phyloP scores from a whole-genome alignment of 1,284 basidiomycete genomes.

The Inonotus obliquus region DNA sequence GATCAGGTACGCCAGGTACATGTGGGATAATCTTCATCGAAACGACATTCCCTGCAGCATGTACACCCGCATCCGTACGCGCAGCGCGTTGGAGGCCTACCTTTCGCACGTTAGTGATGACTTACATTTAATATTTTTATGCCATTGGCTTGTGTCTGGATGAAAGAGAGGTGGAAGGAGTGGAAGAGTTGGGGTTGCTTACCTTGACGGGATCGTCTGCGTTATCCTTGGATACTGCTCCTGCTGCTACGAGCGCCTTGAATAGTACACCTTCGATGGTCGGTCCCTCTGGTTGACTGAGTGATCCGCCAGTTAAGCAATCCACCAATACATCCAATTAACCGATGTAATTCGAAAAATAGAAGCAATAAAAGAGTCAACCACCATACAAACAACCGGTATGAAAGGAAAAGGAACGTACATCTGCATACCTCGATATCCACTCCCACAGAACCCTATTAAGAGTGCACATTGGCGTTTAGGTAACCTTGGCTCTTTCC shows the following conservation, averaged over 20 bases:
- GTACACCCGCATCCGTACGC: conserved; percentile 95
- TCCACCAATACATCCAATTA: not conserved
- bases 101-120: conserved; percentile 33
- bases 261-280: conserved; percentile 95
- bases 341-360: not conserved
- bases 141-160: no score
- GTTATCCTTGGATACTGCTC: conserved; percentile 91
- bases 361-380: conserved; percentile 1
- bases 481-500: conserved; percentile 50
- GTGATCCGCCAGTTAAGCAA: not conserved
- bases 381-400: not conserved
- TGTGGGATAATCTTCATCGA: conserved; percentile 86
- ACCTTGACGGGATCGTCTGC: conserved; percentile 89
- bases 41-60: conserved; percentile 93
- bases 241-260: conserved; percentile 81
- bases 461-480: conserved; percentile 72
- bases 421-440: conserved; percentile 96
- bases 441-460: conserved; percentile 76
- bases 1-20: conserved; percentile 66
- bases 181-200: conserved; percentile 13
- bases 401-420: conserved; percentile 39
- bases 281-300: conserved; percentile 52
- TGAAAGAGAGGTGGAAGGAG: not conserved
- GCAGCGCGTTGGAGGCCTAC: conserved; percentile 87
- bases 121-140: not conserved